Evolutionary conservation across 257 asterid species (phyloP), one percentile per base, ranked within the genome.

Genomic region (Lithospermum erythrorhizon): DNA sequence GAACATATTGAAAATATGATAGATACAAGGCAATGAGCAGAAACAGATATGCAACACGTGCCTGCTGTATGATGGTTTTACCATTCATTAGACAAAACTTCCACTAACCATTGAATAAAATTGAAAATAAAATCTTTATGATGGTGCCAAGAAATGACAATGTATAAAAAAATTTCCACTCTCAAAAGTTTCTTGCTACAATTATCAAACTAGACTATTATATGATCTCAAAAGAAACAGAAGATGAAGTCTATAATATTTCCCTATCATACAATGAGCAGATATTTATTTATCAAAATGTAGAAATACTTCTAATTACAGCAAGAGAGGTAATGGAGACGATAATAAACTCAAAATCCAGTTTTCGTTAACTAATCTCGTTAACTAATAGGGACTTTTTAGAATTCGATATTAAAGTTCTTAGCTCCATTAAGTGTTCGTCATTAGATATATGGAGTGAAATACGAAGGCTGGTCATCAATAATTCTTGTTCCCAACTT

Each of bases 401-500:
- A 57, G 68, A 70, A 53, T 57, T 64, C 58, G 83, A 75, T 55
- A 66, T 75, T 72, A 78, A 68, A 61, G 68, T 78, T 76, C 72
- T 72, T 64, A 78, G 67, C 72, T 78, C 83, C 70, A 41, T 66
- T 71, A 75, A 75, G 68, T 78, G 83, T 70, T 78, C 83, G 22
- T 75, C 83, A 30, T 75, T 78, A 60, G 83, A 72, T 64, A 78
- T 78, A 75, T 78, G 75, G 59, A 78, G 83, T 47, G 75, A 73
- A 21, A 75, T 75, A 61, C 83, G 83, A 57, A 78, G 81, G 61
- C 75, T 75, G 65, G 83, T 75, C 58, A 78, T 63, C 75, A 78
- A 66, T 32, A 76, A 59, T 75, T 78, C 83, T 58, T 75, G 81
- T 69, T 75, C 83, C 83, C 83, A 78, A 69, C 83, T 78, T 62